Evolutionary conservation across 345 rosid genomes (phyloP), one percentile per base, ranked within the genome.

Genomic region (Melastoma malabathricum): DNA sequence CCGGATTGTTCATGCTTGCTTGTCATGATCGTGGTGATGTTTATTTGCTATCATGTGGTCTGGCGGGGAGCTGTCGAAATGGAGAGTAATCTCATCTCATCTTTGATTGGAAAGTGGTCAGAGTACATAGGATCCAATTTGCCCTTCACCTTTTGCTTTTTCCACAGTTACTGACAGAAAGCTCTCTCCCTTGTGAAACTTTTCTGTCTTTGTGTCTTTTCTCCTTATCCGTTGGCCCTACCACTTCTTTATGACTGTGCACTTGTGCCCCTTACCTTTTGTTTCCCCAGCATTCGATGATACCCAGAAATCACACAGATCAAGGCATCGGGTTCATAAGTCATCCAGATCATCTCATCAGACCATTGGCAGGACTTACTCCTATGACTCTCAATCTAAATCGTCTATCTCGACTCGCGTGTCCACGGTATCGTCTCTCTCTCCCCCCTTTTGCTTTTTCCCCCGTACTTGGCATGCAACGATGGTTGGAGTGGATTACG

Each of bases 331-430:
- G 56, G 74, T 70, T 6, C 77, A 77, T 46, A 87, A 82, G 68
- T 81, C 86, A 54, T 68, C 79, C 6, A 78, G 92, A 43, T 83
- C 87, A 51, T 75, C 93, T 51, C 79, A 82, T 52, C 87, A 73
- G 84, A 66, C 84, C 20, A 61, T 75, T 70, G 75, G 80, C 73
- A 66, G 77, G 71, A 78, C 93, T 15, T 59, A 78, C 38, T 87
- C 96, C 46, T 80, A 81, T 71, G 98, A 90, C 54, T 82, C 87
- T 7, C 98, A 84, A 48, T 82, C 84, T 13, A 87, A 84, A 69
- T 69, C 68, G 34, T 84, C 93, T 46, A 60, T 70, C 54, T 69
- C 80, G 19, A 61, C 78, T 52, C 72, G 69, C 56, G 77, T 70
- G 62, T 59, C 78, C 75, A 56, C 64, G 78, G 96, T 92, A 73